These are phyloP conservation scores for Phoma sp. DNA, from an alignment of 2,329 filamentous ascomycete species.

Conservation along the genomic window DNA sequence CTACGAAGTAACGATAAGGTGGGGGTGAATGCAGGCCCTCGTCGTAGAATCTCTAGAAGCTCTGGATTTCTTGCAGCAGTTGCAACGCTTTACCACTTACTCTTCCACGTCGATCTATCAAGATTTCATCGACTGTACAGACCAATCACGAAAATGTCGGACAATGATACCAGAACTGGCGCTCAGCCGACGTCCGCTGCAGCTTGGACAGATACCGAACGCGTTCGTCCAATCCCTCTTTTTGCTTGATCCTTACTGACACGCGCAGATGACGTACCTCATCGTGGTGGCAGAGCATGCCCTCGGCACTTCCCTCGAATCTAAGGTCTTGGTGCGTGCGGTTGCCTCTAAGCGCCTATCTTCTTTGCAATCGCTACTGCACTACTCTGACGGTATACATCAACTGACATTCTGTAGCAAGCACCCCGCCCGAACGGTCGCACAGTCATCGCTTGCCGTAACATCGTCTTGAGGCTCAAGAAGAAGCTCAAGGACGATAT, in stretches of 20 bases:
- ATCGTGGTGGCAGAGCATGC: slow-evolving; percentile 26
- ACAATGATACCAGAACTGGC: slow-evolving; percentile 7
- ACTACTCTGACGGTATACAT: no score
- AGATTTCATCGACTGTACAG: no score
- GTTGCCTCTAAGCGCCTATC: no score
- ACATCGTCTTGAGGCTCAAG: slow-evolving; percentile 32
- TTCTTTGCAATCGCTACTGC: no score
- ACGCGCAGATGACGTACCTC: slow-evolving; percentile 28
- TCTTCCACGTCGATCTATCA: no score
- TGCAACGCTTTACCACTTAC: no score
- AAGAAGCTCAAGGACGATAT: slow-evolving; percentile 33
- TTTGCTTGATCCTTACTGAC: not conserved
- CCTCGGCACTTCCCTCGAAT: slow-evolving; percentile 23
- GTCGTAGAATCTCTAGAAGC: no score
- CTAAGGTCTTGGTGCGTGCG: slow-evolving; percentile 18
- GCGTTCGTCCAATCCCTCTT: slow-evolving; percentile 5
- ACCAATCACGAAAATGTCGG: not conserved
- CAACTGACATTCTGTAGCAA: slow-evolving; percentile 11
- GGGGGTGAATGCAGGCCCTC: no score
- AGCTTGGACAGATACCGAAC: slow-evolving; percentile 32
- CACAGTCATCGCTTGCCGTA: slow-evolving; percentile 32
- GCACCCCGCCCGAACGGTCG: slow-evolving; percentile 33
- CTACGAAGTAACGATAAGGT: no score
- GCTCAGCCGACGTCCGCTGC: slow-evolving; percentile 21
- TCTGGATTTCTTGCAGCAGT: no score